A percentile compares a stretch with the other conserved stretches of the same genome.
These are phyloP conservation scores for Sutorius eximius DNA, from an alignment of 1,284 basidiomycete species.

Conservation along the genomic window DNA sequence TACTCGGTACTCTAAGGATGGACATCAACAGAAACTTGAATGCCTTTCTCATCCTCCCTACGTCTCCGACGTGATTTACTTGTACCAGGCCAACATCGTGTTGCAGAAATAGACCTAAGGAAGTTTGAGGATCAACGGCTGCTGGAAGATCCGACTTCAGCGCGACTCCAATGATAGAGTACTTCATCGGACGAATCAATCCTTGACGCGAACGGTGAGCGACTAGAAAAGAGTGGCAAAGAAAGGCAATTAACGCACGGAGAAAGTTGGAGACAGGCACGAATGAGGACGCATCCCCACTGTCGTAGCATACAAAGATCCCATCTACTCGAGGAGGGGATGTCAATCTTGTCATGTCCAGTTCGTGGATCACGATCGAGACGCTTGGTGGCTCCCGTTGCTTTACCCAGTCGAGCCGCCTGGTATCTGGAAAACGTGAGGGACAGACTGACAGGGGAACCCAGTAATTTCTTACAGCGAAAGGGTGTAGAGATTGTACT, in stretches of 20 bases:
- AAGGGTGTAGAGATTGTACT: constrained; percentile 37
- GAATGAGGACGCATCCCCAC: constrained; percentile 59
- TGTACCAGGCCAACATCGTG: constrained; percentile 73
- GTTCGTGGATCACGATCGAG: constrained; percentile 33
- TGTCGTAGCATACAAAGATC: constrained; percentile 74
- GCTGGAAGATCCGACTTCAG: constrained; percentile 71
- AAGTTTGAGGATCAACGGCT: constrained; percentile 55
- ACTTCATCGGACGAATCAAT: constrained; percentile 51
- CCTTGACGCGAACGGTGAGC: constrained; percentile 40
- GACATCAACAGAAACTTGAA: constrained; percentile 68
- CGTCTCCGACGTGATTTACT: constrained; percentile 50
- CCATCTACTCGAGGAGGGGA: constrained; percentile 63
- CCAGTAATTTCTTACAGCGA: constrained; percentile 41
- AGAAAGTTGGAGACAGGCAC: constrained; percentile 60
- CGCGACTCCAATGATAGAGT: constrained; percentile 67
- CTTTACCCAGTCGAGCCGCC: constrained; percentile 35
- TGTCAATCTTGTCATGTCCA: constrained; percentile 38
- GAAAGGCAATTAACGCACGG: constrained; percentile 43
- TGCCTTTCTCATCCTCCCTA: constrained; percentile 61
- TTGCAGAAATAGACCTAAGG: constrained; percentile 45
- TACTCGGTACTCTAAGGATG: constrained; percentile 55
- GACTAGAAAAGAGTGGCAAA: constrained; percentile 6
- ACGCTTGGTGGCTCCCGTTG: constrained; percentile 32
- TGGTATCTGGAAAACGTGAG: constrained; percentile 29
- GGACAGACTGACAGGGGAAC: constrained; percentile 8